These are phyloP conservation scores for Emmonsia crescens DNA, from an alignment of 2,329 filamentous ascomycete genomes.

Conservation along the genomic window DNA sequence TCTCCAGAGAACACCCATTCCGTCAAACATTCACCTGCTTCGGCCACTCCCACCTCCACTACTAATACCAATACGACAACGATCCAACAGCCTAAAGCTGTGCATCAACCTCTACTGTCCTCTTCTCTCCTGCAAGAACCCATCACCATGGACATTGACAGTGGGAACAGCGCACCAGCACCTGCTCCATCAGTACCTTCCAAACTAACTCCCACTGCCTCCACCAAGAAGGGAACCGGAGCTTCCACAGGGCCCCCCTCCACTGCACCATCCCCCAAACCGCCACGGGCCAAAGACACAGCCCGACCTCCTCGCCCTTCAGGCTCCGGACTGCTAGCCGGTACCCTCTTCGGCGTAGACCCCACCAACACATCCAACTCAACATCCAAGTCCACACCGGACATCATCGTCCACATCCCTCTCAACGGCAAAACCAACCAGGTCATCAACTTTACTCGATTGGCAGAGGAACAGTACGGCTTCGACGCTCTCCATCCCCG, in stretches of 20 bases:
- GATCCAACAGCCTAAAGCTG: constrained; percentile 11
- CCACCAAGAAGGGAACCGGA: constrained; percentile 31
- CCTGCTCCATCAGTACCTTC: constrained; percentile 13
- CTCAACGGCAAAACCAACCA: constrained; percentile 75
- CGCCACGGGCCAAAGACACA: constrained; percentile 44
- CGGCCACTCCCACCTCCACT: constrained; percentile 2
- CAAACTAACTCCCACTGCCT: constrained; percentile 12
- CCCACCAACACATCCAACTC: constrained; percentile 36
- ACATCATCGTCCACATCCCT: constrained; percentile 73
- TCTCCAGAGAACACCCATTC: constrained; percentile 5
- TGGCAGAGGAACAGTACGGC: constrained; percentile 88
- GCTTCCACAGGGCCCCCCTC: constrained; percentile 40
- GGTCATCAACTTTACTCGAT: constrained; percentile 86
- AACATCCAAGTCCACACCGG: constrained; percentile 46
- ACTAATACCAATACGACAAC: constrained; percentile 8
- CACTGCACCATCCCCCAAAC: constrained; percentile 45
- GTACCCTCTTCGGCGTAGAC: constrained; percentile 48
- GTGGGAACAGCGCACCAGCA: constrained; percentile 6
- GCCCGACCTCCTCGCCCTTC: constrained; percentile 45
- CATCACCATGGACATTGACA: constrained; percentile 27
- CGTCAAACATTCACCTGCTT: constrained; percentile 16
- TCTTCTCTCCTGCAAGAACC: constrained; percentile 14
- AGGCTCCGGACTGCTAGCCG: constrained; percentile 54
- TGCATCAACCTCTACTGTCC: neutral
- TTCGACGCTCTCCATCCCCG: constrained; percentile 90